These are phyloP conservation scores for Ogataea nakhonphanomensis DNA, from an alignment of 805 yeast species.

Conservation along the genomic window DNA sequence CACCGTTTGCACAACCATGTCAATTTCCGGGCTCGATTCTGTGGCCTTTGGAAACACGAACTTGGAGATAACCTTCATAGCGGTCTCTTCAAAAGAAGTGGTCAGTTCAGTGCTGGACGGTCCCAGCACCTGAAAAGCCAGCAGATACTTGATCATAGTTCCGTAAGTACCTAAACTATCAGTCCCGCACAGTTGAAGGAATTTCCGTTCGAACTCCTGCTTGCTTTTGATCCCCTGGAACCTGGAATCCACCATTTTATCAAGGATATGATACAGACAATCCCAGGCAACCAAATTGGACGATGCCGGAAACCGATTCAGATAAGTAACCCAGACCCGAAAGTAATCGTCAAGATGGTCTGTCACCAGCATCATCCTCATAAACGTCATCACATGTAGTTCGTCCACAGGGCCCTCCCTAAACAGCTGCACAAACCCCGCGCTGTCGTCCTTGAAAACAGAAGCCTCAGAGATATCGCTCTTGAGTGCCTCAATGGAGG, in stretches of 20 bases:
- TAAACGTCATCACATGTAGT: constrained; percentile 9
- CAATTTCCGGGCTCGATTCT: constrained; percentile 31
- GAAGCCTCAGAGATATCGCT: background rate
- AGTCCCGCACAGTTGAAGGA: constrained; percentile 6
- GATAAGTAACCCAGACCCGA: constrained; percentile 10
- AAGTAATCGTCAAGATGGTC: constrained; percentile 9
- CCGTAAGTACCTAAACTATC: constrained; percentile 5
- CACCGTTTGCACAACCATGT: constrained; percentile 32
- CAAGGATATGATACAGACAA: constrained; percentile 13
- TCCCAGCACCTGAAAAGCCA: constrained; percentile 19
- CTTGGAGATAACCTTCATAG: constrained; percentile 18
- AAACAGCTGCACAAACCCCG: constrained; percentile 5
- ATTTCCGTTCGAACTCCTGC: constrained; percentile 5
- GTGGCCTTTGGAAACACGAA: constrained; percentile 45
- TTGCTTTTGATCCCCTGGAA: constrained; percentile 6
- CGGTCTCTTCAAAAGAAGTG: constrained; percentile 8
- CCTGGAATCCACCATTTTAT: constrained; percentile 2
- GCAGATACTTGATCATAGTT: constrained; percentile 13
- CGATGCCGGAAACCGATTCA: constrained; percentile 18
- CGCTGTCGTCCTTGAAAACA: background rate
- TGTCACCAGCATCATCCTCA: constrained; percentile 6
- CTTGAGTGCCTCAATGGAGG: background rate
- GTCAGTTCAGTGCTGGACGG: background rate
- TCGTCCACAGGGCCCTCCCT: constrained; percentile 6
- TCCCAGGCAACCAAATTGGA: constrained; percentile 27